Base-by-base conservation (phyloP, 352 stramenopile species). In the Hyaloperonospora arabidopsidis region DNA sequence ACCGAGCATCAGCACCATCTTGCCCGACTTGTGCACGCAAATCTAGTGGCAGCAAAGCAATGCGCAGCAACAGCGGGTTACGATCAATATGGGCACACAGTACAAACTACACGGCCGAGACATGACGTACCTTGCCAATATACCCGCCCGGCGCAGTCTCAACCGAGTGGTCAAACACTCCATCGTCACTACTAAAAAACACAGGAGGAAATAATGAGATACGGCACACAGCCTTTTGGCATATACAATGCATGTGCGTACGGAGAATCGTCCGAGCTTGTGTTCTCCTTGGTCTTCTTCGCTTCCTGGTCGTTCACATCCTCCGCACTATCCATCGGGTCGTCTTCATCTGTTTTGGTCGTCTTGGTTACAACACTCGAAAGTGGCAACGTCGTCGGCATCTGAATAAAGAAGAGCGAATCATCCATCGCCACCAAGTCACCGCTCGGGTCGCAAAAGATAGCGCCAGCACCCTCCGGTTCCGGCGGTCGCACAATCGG, bases 1-100 rank as follows among this genome's bases (percentile, higher is more conserved):
- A 19, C 81, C 79, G 28, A 93, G 76, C 69, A 93, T 77, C 1
- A 93, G 61, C 63, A 93, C 78, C 21, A 83, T 84, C 68, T 90
- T 91, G 52, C 84, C 84, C 2, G 84, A 93, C 63, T 84, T 84
- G 57, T 86, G 81, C 54, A 93, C 84, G 29, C 79, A 84, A 23
- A 93, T 76, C 79, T 91, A 47, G 43, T 21, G 14, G 5, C 8
- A 39, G 13, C 34, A 49, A 22, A 5, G 22, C 8, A 19, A 2
- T 35, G 47, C 1, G 43, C 13, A 65, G 11, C 23, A 19, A 19
- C 15, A 6, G 43, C n/a, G 53, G 11, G 28, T n/a, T 44, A 22
- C 28, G 15, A 11, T 10, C 21, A 51, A 1, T 52, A 6, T 22
- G n/a, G n/a, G 25, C 7, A 18, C 25, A 5, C 2, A 25, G 8